Base-by-base conservation (phyloP, 768 basidiomycete genomes). In the Mrakia gelida region DNA sequence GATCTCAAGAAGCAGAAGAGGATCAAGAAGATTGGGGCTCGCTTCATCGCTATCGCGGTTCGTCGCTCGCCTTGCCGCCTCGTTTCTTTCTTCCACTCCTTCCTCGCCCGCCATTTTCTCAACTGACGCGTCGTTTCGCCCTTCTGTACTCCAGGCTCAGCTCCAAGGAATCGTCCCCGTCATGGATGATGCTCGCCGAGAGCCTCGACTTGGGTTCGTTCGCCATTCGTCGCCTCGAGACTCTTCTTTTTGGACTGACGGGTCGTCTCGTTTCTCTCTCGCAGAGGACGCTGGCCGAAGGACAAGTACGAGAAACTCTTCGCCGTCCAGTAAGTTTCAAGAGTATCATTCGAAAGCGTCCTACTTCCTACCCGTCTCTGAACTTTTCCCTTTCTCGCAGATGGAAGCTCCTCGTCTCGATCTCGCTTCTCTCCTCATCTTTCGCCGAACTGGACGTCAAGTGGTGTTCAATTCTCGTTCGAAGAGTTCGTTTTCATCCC, bases 211-310 rank as follows among this genome's bases (percentile, higher is more conserved):
- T 21, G 76, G 76, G 80, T 82, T 45, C 72, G 80, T 79, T 30
- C 4, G 3, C 1, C 8, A n/a, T 3, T 13, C 16, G 43, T 78
- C 63, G 32, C 61, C 34, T 34, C 71, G 59, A 75, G 61, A 32
- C 28, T 11, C 16, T 21, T 38, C 59, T n/a, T 26, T 26, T 52
- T 13, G 41, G 52, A 41, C 71, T 71, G 61, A 71, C 70, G 72
- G 74, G 68, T 79, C 86, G 71, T 86, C 80, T 70, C n/a, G 77
- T 86, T 13, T 81, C 84, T 2, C 79, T 86, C 81, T 62, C 87
- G 45, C 82, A 84, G 88, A 8, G 89, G 90, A 11, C 85, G 84
- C 28, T 90, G 89, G 89, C 88, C 89, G 3, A 81, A 82, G 45
- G 83, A 86, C 32, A 86, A 88, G 76, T 90, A 89, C 79, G 81